Evolutionary conservation across 164 flowering plant species (phyloP).

Genomic region (Houttuynia cordata): DNA sequence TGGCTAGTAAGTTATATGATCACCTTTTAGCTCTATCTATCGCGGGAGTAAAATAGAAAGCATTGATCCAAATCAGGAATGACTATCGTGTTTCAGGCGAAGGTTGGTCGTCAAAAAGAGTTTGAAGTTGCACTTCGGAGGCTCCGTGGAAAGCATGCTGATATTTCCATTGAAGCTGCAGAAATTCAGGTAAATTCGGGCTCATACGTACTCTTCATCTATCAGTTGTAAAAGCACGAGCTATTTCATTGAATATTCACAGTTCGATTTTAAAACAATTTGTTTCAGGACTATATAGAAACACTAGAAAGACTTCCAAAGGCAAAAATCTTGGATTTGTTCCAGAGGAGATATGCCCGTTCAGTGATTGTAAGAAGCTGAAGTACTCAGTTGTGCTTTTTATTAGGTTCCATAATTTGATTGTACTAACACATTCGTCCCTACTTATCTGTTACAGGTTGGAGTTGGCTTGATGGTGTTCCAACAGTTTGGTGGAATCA

Average conservation of each 20-base stretch:
- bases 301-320: conserved; percentile 57
- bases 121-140: conserved; percentile 48
- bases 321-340: conserved; percentile 54
- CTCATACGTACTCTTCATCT: background rate
- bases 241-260: too few relatives aligned
- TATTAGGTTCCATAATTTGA: too few relatives aligned
- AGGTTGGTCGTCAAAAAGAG: conserved; percentile 44
- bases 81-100: conserved; percentile 40
- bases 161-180: conserved; percentile 56
- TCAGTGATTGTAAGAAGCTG: conserved; percentile 42
- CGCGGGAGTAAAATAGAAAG: background rate
- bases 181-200: conserved; percentile 49
- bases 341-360: conserved; percentile 52
- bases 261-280: background rate
- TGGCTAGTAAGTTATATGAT: conserved; percentile 72
- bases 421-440: background rate
- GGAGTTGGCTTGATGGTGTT: conserved; percentile 73
- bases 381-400: background rate
- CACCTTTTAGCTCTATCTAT: background rate
- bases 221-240: background rate
- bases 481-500: conserved; percentile 86
- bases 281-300: conserved; percentile 53
- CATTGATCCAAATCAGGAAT: background rate
- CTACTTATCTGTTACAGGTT: conserved; percentile 30
- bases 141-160: conserved; percentile 69